Conservation (phyloP, 169 alveolate genomes). For the Plasmodium relictum region DNA sequence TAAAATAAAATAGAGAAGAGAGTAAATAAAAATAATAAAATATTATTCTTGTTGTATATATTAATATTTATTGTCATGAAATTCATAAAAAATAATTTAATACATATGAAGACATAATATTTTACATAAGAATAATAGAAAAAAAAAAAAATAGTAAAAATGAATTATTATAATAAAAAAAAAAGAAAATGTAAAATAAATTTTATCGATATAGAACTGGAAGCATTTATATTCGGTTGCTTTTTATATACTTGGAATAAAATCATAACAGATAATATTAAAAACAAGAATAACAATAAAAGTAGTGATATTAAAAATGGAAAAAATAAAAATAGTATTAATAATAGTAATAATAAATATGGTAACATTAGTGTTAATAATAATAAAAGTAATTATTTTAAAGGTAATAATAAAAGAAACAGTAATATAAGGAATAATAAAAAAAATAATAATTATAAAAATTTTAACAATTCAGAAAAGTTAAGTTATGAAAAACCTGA, state of each 20-base stretch:
- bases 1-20: no score
- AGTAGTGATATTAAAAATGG: not conserved
- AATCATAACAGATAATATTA: slow-evolving; percentile 32
- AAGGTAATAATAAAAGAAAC: not conserved
- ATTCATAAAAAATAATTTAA: no score
- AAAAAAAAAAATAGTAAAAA: slow-evolving; percentile 9
- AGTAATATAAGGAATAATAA: not conserved
- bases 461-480: not conserved
- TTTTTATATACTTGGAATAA: slow-evolving; percentile 69
- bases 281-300: slow-evolving; percentile 10
- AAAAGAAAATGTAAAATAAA: slow-evolving; percentile 58
- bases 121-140: not conserved
- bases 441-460: not conserved
- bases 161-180: slow-evolving; percentile 20
- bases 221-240: slow-evolving; percentile 75
- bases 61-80: no score
- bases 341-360: not conserved
- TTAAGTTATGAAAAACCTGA: not conserved
- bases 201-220: slow-evolving; percentile 65
- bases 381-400: not conserved
- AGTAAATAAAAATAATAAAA: no score
- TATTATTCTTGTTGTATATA: no score
- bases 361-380: not conserved
- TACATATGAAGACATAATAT: no score
- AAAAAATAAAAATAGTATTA: not conserved